Evolutionary conservation across 169 alveolate species (phyloP).

Genomic region (Eimeria mitis): DNA sequence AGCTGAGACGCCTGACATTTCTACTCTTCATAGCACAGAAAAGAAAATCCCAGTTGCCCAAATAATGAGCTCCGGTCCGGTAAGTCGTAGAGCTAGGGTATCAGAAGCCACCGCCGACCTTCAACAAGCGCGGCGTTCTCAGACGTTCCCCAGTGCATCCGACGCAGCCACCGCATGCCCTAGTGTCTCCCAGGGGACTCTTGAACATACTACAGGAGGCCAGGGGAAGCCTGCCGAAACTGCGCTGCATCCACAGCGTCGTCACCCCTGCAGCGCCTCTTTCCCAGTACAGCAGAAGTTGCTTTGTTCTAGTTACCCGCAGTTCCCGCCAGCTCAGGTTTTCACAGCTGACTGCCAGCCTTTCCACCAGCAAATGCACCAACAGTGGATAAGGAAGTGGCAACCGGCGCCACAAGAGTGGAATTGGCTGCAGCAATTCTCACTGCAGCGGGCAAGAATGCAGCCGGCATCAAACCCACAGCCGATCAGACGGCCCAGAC

Average conservation of each 20-base stretch:
- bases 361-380: neutral
- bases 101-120: neutral
- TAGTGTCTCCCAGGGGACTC: neutral
- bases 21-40: neutral
- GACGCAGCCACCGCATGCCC: neutral
- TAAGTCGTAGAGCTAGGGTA: neutral
- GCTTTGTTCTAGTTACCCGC: constrained; percentile 15
- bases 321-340: neutral
- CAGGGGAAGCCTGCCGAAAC: neutral
- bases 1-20: neutral
- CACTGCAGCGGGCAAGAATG: constrained; percentile 8
- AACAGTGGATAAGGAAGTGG: constrained; percentile 14
- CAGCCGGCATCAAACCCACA: neutral
- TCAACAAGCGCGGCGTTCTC: neutral
- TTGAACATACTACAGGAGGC: neutral
- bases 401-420: constrained; percentile 11
- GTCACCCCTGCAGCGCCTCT: neutral
- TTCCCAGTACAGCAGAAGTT: neutral
- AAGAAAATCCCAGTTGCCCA: constrained; percentile 21
- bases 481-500: neutral
- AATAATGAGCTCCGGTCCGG: neutral
- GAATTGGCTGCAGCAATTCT: neutral
- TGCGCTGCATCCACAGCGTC: neutral
- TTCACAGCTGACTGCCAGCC: neutral
- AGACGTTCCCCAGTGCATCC: neutral